A percentile compares a stretch with the other conserved stretches of the same genome.
Evolutionary conservation across 352 stramenopile genomes (phyloP).

Genomic region (Globisporangium paroecandrum): DNA sequence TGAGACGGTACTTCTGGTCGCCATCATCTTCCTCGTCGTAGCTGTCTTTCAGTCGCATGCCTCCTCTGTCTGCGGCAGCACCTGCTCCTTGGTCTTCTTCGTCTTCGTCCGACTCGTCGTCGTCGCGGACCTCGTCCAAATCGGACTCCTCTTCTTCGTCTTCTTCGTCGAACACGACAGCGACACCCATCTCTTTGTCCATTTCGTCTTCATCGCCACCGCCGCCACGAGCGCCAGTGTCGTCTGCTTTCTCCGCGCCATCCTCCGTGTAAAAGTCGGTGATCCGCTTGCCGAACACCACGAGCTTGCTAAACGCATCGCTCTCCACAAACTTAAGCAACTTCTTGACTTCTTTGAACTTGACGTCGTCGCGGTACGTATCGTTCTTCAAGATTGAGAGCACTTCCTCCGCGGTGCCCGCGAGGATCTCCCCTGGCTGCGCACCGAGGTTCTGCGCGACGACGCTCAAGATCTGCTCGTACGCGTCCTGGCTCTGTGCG

Average conservation of each 20-base stretch:
- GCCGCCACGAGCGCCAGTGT: slow-evolving; percentile 27
- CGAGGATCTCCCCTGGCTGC: slow-evolving; percentile 90
- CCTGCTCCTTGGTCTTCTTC: slow-evolving; percentile 50
- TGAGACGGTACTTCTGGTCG: slow-evolving; percentile 78
- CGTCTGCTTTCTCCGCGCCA: slow-evolving; percentile 22
- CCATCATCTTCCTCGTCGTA: slow-evolving; percentile 64
- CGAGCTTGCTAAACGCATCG: slow-evolving; percentile 77
- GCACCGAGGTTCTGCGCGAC: slow-evolving; percentile 79
- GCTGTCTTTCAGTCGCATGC: slow-evolving; percentile 74
- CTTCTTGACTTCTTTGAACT: slow-evolving; percentile 78
- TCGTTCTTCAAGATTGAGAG: slow-evolving; percentile 92
- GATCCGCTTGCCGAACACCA: slow-evolving; percentile 84
- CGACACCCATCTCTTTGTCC: slow-evolving; percentile 98
- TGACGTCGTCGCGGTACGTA: slow-evolving; percentile 79
- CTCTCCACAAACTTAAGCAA: slow-evolving; percentile 79
- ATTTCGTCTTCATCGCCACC: slow-evolving; percentile 68
- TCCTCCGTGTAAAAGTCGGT: slow-evolving; percentile 80
- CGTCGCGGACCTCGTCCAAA: slow-evolving; percentile 84
- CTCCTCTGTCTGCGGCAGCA: slow-evolving; percentile 31
- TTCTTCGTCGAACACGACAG: slow-evolving; percentile 97
- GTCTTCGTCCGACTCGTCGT: slow-evolving; percentile 58
- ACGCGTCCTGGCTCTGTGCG: slow-evolving; percentile 80
- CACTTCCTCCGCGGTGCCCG: slow-evolving; percentile 90
- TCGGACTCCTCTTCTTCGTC: slow-evolving; percentile 95
- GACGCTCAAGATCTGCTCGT: slow-evolving; percentile 85